Percentiles rank a stretch among this genome's conserved stretches.
Evolutionary conservation across 2,329 filamentous ascomycete genomes (phyloP).

Genomic region (Penicillium nordicum): DNA sequence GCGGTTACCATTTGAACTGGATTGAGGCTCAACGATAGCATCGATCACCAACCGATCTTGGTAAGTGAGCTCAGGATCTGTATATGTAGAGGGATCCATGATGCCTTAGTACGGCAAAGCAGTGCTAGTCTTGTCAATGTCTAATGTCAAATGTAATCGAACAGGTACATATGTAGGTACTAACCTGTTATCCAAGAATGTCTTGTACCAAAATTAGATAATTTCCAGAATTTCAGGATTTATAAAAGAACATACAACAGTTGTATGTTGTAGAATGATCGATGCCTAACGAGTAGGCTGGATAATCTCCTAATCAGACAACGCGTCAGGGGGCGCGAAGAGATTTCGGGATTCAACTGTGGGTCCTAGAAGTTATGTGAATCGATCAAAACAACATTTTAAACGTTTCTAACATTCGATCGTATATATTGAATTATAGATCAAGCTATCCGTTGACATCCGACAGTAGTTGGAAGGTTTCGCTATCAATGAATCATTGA

Average conservation of each 20-base stretch:
- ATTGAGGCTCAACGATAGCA: constrained; percentile 34
- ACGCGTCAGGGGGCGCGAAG: constrained; percentile 12
- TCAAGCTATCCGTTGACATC: neutral
- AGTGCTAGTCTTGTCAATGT: constrained; percentile 3
- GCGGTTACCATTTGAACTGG: constrained; percentile 14
- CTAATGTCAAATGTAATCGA: neutral
- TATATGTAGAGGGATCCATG: constrained; percentile 32
- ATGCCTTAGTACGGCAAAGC: neutral
- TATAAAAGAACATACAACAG: neutral
- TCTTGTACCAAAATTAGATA: neutral
- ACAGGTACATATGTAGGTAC: neutral
- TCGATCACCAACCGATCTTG: constrained; percentile 41
- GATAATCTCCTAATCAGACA: neutral
- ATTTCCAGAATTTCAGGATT: neutral
- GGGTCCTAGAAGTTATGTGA: constrained; percentile 8
- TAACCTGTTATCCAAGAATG: neutral
- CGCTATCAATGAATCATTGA: neutral
- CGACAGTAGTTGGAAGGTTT: neutral
- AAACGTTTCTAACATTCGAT: constrained; percentile 8
- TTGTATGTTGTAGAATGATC: neutral
- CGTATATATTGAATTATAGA: neutral
- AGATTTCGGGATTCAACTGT: constrained; percentile 8
- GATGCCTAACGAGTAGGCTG: neutral
- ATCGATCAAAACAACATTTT: neutral
- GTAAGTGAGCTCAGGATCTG: constrained; percentile 36